Conservation (phyloP, 176 grass and related monocot genomes). For the Eragrostis curvula region DNA sequence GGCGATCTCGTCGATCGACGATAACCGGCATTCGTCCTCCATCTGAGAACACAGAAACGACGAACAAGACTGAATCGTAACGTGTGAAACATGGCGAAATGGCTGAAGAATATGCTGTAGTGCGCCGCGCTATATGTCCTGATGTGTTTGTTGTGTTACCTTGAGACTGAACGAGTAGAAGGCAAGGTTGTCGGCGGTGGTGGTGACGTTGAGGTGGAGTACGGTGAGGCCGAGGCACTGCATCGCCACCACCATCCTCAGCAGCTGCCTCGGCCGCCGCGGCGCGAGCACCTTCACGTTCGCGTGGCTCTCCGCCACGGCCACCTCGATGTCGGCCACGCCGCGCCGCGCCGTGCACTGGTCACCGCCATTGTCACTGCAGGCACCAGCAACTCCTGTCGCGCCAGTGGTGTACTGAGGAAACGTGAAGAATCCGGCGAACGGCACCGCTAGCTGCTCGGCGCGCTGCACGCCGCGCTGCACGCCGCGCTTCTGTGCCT, state of each 20-base stretch:
- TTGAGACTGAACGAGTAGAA: conserved; percentile 62
- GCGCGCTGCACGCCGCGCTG: background rate
- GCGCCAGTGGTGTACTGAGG: conserved; percentile 60
- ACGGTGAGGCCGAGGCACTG: conserved; percentile 57
- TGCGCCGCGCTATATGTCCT: too few species aligned
- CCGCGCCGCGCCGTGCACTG: conserved; percentile 13
- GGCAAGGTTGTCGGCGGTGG: conserved; percentile 38
- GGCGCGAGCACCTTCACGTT: conserved; percentile 71
- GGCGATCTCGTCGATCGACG: conserved; percentile 75
- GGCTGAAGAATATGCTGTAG: background rate
- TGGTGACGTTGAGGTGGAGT: conserved; percentile 65
- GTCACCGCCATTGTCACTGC: background rate
- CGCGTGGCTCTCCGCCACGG: conserved; percentile 78
- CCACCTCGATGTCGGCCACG: conserved; percentile 78
- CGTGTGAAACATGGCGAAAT: background rate
- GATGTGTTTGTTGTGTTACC: conserved; percentile 5
- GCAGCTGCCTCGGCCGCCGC: conserved; percentile 70
- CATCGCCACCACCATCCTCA: conserved; percentile 57
- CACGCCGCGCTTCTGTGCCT: conserved; percentile 50
- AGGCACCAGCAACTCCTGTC: background rate
- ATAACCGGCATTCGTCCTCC: conserved; percentile 68
- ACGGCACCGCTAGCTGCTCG: conserved; percentile 33
- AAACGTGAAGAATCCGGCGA: conserved; percentile 75
- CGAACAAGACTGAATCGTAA: background rate
- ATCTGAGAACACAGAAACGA: conserved; percentile 45